phyloP scores from a whole-genome alignment of 495 filamentous ascomycete genomes.

The Neurospora sp. region DNA sequence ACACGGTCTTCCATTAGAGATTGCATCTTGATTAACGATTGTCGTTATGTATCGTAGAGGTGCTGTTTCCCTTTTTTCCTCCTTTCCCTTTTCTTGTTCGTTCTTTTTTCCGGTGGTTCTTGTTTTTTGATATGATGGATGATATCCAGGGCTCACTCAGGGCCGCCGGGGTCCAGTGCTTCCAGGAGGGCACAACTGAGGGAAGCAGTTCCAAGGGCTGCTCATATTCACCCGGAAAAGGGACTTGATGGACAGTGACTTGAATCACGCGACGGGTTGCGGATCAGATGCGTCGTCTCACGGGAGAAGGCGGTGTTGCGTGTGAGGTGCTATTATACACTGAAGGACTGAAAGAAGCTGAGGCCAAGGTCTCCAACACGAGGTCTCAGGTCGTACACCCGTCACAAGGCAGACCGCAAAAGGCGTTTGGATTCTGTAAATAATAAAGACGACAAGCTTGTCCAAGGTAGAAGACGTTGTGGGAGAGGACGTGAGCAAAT shows the following conservation, averaged over 20 bases:
- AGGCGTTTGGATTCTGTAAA: background rate
- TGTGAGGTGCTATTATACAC: background rate
- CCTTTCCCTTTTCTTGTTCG: background rate
- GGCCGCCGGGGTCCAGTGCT: slow-evolving; percentile 21
- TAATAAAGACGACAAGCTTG: background rate
- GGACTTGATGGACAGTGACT: background rate
- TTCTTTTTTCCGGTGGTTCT: background rate
- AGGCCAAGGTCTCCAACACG: slow-evolving; percentile 14
- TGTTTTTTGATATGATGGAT: background rate
- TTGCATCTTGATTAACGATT: background rate
- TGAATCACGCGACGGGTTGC: slow-evolving; percentile 8
- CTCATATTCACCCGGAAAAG: slow-evolving; percentile 20
- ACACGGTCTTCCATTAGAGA: background rate
- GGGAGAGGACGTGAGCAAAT: background rate
- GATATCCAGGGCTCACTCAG: slow-evolving; percentile 10
- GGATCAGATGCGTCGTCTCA: slow-evolving; percentile 4
- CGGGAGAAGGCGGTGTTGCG: background rate
- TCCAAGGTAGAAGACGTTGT: background rate
- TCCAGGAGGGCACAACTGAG: slow-evolving; percentile 22
- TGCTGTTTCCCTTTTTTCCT: background rate
- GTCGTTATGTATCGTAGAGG: background rate
- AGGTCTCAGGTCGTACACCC: slow-evolving; percentile 19
- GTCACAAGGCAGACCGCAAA: background rate
- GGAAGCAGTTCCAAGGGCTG: slow-evolving; percentile 21
- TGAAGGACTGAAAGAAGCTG: background rate